Evolutionary conservation across 257 asterid genomes (phyloP), one percentile per base, ranked within the genome.

Genomic region (Plantago ovata): DNA sequence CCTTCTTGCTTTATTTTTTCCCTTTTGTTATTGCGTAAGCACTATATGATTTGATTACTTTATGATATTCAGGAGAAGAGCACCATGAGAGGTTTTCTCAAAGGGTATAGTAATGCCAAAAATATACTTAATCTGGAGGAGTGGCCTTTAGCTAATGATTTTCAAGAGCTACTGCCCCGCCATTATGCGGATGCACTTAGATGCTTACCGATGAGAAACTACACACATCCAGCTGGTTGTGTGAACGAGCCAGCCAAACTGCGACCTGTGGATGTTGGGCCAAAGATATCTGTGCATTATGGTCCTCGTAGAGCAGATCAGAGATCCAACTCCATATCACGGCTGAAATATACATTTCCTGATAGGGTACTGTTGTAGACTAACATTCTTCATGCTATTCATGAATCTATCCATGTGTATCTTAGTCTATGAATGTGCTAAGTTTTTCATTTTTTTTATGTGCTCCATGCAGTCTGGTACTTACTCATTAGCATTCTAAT

Each of bases 31-130:
- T n/a, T 23, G 53, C 28, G 12, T 19, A 10, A 19, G 21, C 53
- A 20, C n/a, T 19, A 48, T 18, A 48, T 19, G 53, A 48, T 48
- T 19, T 48, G 53, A 19, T 48, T 48, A 48, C 53, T 48, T 48
- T 19, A 13, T 48, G 32, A 48, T n/a, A n/a, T 48, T 32, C 53
- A 48, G 53, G 53, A 48, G 32, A 48, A 48, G 53, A 48, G 3
- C 32, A 10, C 3, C 53, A 48, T 48, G 14, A 13, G 0, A 13
- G 21, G 12, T 2, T 19, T 48, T 10, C 21, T 48, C 21, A 10
- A 48, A 3, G 53, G 32, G 21, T 48, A 48, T 32, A 48, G 32
- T 10, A 3, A 48, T 6, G 53, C 28, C n/a, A 13, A 23, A 14
- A 48, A 48, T 10, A 8, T 48, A 18, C 32, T 19, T 3, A 10